phyloP scores from a whole-genome alignment of 2,329 filamentous ascomycete species.

The Fusarium citri region DNA sequence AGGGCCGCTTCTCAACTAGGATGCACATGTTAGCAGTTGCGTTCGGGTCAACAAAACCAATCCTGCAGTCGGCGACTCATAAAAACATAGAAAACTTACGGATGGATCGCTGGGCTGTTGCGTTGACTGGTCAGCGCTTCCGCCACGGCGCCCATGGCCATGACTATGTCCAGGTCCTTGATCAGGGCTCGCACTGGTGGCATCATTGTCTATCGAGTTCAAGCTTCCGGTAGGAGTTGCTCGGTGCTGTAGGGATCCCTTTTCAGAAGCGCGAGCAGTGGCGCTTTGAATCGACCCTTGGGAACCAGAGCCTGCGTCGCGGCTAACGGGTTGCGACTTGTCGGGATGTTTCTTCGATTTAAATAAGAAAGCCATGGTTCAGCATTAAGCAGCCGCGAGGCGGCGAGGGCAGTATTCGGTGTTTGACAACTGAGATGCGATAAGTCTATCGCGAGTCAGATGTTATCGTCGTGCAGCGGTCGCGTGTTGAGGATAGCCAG shows the following conservation, averaged over 20 bases:
- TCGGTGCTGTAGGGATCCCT: conserved; percentile 63
- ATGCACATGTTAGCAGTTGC: conserved; percentile 22
- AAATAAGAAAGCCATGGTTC: conserved; percentile 82
- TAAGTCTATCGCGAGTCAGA: conserved; percentile 7
- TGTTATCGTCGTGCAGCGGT: conserved; percentile 26
- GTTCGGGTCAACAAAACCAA: not conserved
- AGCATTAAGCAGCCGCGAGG: conserved; percentile 54
- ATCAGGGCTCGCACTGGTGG: conserved; percentile 71
- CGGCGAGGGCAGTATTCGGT: conserved; percentile 47
- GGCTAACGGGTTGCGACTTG: conserved; percentile 63
- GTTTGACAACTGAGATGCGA: conserved; percentile 16
- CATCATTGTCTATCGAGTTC: conserved; percentile 74
- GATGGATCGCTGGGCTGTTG: conserved; percentile 53
- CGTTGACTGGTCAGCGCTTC: conserved; percentile 62
- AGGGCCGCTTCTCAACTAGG: conserved; percentile 67
- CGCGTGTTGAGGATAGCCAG: conserved; percentile 38
- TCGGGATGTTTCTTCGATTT: conserved; percentile 83
- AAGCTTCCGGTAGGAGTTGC: conserved; percentile 83
- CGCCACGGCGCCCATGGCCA: conserved; percentile 61
- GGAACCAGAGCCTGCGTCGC: conserved; percentile 62
- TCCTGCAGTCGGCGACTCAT: not conserved
- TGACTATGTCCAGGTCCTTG: conserved; percentile 62
- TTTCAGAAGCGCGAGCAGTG: conserved; percentile 63
- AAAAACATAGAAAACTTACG: conserved; percentile 51
- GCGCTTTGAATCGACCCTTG: conserved; percentile 63